A percentile compares a stretch with the other conserved stretches of the same genome.
These are phyloP conservation scores for Neoboletus subvelutipes DNA, from an alignment of 768 basidiomycete genomes.

Conservation along the genomic window DNA sequence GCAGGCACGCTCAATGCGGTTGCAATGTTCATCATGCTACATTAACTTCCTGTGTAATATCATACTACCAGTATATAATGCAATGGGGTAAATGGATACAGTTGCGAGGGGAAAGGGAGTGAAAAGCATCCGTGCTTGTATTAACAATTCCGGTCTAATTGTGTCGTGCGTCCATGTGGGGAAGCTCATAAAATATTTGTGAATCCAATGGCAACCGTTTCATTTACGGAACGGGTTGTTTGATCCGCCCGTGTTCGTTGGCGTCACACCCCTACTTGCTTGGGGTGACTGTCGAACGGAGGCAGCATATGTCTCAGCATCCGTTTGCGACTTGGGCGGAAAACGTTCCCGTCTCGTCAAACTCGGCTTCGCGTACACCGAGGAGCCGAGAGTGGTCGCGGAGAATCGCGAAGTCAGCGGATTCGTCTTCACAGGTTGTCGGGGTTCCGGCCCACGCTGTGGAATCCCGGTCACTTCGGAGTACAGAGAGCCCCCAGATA, in stretches of 20 bases:
- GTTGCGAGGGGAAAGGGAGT: conserved; percentile 15
- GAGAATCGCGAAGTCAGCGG: conserved; percentile 50
- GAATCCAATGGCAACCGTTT: conserved; percentile 17
- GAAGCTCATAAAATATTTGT: conserved; percentile 9
- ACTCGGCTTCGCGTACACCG: conserved; percentile 32
- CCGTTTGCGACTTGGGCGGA: conserved; percentile 40
- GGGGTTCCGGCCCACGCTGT: conserved; percentile 62
- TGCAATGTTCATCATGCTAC: conserved; percentile 16
- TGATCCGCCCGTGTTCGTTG: conserved; percentile 45
- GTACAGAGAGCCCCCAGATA: conserved; percentile 60
- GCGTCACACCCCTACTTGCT: conserved; percentile 38
- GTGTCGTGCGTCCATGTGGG: conserved; percentile 26
- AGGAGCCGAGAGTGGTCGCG: conserved; percentile 42
- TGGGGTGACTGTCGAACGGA: conserved; percentile 41
- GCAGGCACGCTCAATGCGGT: conserved; percentile 5
- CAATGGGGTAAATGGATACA: conserved; percentile 15
- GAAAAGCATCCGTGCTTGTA: conserved; percentile 3
- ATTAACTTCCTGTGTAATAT: conserved; percentile 22
- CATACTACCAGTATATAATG: conserved; percentile 16
- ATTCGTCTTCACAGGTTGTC: conserved; percentile 62
- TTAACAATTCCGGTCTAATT: conserved; percentile 19
- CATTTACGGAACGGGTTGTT: conserved; percentile 55
- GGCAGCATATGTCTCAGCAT: conserved; percentile 60
- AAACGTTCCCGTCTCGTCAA: conserved; percentile 27
- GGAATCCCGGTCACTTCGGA: conserved; percentile 67